Conservation (phyloP, 257 asterid genomes). For the Ophiorrhiza pumila region DNA sequence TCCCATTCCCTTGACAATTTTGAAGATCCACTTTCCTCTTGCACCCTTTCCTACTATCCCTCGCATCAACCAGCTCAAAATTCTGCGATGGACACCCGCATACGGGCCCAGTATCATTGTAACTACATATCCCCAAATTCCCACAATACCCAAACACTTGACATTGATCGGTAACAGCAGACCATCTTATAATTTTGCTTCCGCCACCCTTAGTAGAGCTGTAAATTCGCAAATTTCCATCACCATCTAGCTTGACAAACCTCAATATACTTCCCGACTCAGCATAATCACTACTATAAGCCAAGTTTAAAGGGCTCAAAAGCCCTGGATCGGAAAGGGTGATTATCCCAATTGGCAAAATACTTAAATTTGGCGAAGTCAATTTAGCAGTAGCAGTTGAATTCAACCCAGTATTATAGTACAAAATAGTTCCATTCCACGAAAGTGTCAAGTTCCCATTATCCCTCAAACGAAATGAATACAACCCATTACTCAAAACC, state of each 20-base stretch:
- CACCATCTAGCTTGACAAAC: slow-evolving; percentile 57
- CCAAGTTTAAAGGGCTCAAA: slow-evolving; percentile 31
- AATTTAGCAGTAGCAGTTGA: slow-evolving; percentile 36
- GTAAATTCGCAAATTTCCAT: slow-evolving; percentile 78
- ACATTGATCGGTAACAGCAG: slow-evolving; percentile 81
- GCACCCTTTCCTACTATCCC: slow-evolving; percentile 67
- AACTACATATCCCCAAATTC: slow-evolving; percentile 70
- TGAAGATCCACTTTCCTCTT: slow-evolving; percentile 58
- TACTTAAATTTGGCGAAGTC: slow-evolving; percentile 44
- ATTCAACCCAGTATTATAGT: slow-evolving; percentile 67
- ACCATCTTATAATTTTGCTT: slow-evolving; percentile 45
- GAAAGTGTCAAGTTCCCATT: slow-evolving; percentile 60
- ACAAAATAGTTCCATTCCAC: slow-evolving; percentile 53
- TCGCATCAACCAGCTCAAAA: slow-evolving; percentile 48
- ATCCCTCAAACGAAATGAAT: slow-evolving; percentile 36
- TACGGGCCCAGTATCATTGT: slow-evolving; percentile 51
- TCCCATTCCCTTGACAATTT: slow-evolving; percentile 40
- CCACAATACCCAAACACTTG: slow-evolving; percentile 82
- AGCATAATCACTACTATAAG: slow-evolving; percentile 65
- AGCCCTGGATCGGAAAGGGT: slow-evolving; percentile 49
- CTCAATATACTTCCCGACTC: slow-evolving; percentile 50
- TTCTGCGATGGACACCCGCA: slow-evolving; percentile 74
- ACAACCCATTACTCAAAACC: slow-evolving; percentile 47
- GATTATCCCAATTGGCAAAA: slow-evolving; percentile 50
- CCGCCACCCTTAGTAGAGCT: slow-evolving; percentile 56